These are phyloP conservation scores for Debaryomyces robertsiae DNA, from an alignment of 1,139 yeast genomes.

Conservation along the genomic window DNA sequence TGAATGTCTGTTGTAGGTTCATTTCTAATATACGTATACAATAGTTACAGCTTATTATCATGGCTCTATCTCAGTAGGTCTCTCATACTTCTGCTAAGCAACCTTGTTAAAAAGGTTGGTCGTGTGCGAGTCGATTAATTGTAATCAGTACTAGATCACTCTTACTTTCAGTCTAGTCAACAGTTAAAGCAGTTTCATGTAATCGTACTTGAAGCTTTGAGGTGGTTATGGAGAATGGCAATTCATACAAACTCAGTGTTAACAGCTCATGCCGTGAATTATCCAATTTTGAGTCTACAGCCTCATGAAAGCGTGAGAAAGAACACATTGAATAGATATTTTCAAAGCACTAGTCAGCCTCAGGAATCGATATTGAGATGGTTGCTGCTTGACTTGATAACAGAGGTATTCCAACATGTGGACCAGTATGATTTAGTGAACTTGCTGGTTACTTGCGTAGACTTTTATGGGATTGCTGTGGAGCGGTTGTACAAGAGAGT, in stretches of 20 bases:
- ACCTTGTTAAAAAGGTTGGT: background rate
- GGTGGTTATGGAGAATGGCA: constrained; percentile 5
- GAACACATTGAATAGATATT: background rate
- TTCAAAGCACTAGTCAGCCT: constrained; percentile 10
- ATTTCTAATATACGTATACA: no score
- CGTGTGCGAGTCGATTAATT: constrained; percentile 4
- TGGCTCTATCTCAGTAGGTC: no score
- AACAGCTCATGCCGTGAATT: background rate
- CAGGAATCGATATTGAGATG: constrained; percentile 11
- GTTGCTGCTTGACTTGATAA: constrained; percentile 19
- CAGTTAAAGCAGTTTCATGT: no score
- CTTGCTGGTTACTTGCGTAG: constrained; percentile 27
- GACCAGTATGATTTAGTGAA: constrained; percentile 36
- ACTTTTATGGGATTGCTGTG: constrained; percentile 26
- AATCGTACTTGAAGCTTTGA: no score
- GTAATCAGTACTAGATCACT: constrained; percentile 1
- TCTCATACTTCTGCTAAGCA: no score
- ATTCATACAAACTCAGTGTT: constrained; percentile 4
- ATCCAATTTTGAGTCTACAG: constrained; percentile 3
- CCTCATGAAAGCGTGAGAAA: background rate
- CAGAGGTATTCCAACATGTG: constrained; percentile 23
- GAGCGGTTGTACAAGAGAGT: constrained; percentile 34
- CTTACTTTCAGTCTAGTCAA: background rate
- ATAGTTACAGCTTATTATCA: no score
- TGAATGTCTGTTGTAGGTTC: no score